Percentiles rank a stretch among this genome's conserved stretches.
Evolutionary conservation across 192 early-diverging fungal genomes (phyloP).

Genomic region (Mortierella claussenii): DNA sequence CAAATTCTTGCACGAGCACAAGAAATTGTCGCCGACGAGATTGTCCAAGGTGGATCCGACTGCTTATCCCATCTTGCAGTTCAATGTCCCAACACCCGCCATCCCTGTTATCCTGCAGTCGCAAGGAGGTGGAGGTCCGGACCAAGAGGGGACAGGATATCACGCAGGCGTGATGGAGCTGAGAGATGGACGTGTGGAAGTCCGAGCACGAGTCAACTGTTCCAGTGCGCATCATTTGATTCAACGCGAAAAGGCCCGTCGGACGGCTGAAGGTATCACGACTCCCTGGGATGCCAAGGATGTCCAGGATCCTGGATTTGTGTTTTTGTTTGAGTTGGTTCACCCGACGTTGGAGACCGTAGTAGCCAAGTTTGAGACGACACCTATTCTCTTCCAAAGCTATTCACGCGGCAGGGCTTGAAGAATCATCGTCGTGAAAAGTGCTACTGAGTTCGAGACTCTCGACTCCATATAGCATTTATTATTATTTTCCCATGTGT

Average conservation of each 20-base stretch:
- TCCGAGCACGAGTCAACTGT: constrained; percentile 33
- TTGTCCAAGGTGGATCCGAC: not conserved
- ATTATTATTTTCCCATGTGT: too few relatives aligned
- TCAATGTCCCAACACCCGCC: constrained; percentile 8
- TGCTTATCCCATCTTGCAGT: constrained; percentile 24
- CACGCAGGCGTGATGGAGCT: constrained; percentile 21
- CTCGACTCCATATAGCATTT: too few relatives aligned
- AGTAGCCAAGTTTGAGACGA: constrained; percentile 11
- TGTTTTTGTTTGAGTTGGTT: constrained; percentile 36
- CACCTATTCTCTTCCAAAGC: constrained; percentile 27
- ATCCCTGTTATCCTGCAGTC: not conserved
- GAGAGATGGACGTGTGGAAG: constrained; percentile 6
- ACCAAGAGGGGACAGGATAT: not conserved
- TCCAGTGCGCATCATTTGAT: constrained; percentile 36
- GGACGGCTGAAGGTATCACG: not conserved
- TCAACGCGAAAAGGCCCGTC: constrained; percentile 33
- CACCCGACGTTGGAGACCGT: constrained; percentile 27
- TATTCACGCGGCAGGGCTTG: constrained; percentile 16
- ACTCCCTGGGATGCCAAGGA: not conserved
- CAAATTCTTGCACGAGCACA: constrained; percentile 11
- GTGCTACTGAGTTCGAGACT: too few relatives aligned
- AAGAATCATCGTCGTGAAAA: too few relatives aligned
- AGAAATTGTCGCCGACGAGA: not conserved
- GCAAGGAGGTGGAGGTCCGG: not conserved
- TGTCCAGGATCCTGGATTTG: constrained; percentile 42